These are phyloP conservation scores for Prunus yedoensis DNA, from an alignment of 331 rosid species.

Conservation along the genomic window DNA sequence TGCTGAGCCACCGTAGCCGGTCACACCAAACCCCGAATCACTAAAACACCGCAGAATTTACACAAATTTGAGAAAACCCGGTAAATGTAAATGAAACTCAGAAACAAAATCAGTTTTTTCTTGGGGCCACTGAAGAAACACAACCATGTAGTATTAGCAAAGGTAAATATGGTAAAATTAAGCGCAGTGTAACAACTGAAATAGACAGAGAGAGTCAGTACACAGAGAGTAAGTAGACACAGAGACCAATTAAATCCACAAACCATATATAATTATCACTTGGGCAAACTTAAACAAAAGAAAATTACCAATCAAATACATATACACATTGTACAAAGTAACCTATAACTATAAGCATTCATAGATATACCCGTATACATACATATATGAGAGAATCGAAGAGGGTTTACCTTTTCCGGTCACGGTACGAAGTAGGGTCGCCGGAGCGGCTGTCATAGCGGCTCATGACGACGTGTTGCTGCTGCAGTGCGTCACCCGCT, in stretches of 20 bases:
- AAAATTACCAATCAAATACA: background rate
- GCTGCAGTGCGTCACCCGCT: background rate
- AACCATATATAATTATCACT: background rate
- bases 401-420: conserved; percentile 70
- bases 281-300: background rate
- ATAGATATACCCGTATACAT: background rate
- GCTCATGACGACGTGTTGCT: conserved; percentile 49
- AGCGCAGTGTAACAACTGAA: background rate
- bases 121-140: background rate
- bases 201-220: background rate
- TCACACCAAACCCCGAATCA: conserved; percentile 74
- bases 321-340: background rate
- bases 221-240: too few relatives aligned
- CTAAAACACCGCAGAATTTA: conserved; percentile 41
- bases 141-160: background rate
- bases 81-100: conserved; percentile 1
- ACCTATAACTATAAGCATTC: too few relatives aligned
- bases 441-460: conserved; percentile 95
- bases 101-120: background rate
- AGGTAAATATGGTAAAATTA: background rate
- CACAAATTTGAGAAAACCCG: conserved; percentile 16
- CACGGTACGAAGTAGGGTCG: conserved; percentile 92
- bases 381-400: background rate
- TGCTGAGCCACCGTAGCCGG: conserved; percentile 49
- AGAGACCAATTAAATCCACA: background rate